Base-by-base conservation (phyloP, 139 green algal species). In the Ettlia oleoabundans region DNA sequence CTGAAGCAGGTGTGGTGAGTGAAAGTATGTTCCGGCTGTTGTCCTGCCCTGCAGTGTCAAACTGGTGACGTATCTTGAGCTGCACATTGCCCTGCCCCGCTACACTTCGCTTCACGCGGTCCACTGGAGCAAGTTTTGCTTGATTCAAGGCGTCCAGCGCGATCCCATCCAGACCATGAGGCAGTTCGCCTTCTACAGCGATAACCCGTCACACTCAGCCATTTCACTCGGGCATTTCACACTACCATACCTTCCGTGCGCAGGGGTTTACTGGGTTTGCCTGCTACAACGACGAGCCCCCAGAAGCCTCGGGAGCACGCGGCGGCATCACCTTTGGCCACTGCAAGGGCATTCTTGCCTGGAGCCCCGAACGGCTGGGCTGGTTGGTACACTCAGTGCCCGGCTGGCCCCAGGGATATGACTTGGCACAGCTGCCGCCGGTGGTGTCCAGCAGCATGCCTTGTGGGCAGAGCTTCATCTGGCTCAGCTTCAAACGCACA, bases 391-490 rank as follows among this genome's bases (percentile, higher is more conserved):
- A 80, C 53, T 68, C 52, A 0, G 28, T 80, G 35, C 73, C 73
- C 3, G 52, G 10, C 53, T 80, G 73, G 73, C 73, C 73, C 9
- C 24, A 0, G 15, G 35, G 5, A 2, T 30, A 69, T 8, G 52
- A 26, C 35, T 37, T 69, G 24, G 2, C 3, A 6, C 4, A 3
- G 21, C 52, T 80, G 22, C 18, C 53, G 37, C 6, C 51, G 24
- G 32, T 80, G n/a, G 70, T 42, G 73, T 10, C 53, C 53, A 80
- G 35, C 37, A 35, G 35, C 3, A 22, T 30, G 18, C 47, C 8
- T 1, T 68, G 35, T 63, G 73, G 73, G 8, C 73, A 80, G 53
- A 80, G 73, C 73, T 80, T 80, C 62, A 15, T 68, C 6, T 80
- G 58, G 53, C 52, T 80, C 24, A 38, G 8, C 2, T 24, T 80